A percentile compares a stretch with the other conserved stretches of the same genome.
Conservation (phyloP, 2,329 filamentous ascomycete species). For the Talaromyces sp. region DNA sequence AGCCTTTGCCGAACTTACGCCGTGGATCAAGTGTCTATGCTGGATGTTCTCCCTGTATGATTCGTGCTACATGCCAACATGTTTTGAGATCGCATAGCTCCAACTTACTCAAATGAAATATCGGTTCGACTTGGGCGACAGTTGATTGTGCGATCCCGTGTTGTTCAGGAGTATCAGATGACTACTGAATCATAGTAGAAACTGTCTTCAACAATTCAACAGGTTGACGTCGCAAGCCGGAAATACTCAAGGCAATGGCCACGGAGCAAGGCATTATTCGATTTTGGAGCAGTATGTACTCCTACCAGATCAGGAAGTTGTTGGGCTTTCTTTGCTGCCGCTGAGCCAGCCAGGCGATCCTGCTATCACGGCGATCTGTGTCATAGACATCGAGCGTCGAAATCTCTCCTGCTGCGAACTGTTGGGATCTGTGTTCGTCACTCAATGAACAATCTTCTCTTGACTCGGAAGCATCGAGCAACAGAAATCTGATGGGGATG, state of each 20-base stretch:
- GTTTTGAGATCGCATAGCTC: background rate
- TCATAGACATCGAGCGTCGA: no score
- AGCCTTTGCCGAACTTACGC: background rate
- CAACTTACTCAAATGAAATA: background rate
- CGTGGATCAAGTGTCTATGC: background rate
- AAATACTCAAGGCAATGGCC: background rate
- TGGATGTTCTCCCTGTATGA: background rate
- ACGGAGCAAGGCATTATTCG: background rate
- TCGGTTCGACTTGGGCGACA: background rate
- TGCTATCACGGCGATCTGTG: no score
- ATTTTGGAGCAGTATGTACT: background rate
- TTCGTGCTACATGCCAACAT: background rate
- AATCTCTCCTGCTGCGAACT: no score
- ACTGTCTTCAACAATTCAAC: background rate
- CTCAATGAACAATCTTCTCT: background rate
- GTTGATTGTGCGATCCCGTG: background rate
- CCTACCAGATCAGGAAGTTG: no score
- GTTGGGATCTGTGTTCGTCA: no score
- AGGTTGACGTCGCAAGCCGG: background rate
- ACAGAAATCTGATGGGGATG: background rate
- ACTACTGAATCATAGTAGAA: background rate
- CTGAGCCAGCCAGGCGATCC: no score
- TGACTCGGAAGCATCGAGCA: background rate
- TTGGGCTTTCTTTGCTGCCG: no score
- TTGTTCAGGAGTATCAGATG: background rate